Evolutionary conservation across 768 basidiomycete genomes (phyloP), one percentile per base, ranked within the genome.

Genomic region (Butyriboletus loyo): DNA sequence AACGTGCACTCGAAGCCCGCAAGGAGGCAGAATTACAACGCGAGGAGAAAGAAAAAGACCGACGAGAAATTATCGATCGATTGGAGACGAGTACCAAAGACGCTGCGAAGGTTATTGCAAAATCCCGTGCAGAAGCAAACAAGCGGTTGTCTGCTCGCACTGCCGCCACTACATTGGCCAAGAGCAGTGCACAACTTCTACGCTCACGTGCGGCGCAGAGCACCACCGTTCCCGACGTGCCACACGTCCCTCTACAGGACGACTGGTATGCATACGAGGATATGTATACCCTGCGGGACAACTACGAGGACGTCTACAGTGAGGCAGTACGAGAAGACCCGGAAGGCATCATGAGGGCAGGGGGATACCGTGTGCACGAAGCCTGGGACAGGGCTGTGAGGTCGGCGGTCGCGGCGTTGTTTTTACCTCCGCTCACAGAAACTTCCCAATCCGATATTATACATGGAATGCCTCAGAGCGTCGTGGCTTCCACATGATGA

Each of bases 321-420:
- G 88, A 89, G 51, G 85, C 86, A 14, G 86, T 92, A 19, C 74
- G 87, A 59, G 79, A 81, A 60, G 89, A 92, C 64, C 71, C 82
- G 51, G 88, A 88, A 55, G 87, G 86, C 14, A 83, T 86, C 58
- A 88, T 87, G 86, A 76, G 85, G 38, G 91, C 83, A 21, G 92
- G 91, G 9, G 92, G 92, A 9, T 95, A 92, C 65, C 76, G 73
- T 56, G 75, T 90, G 5, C 84, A 89, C 55, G 88, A 94, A 66
- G 89, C 87, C 39, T 94, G 92, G 92, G 86, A 87, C 60, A 77
- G 92, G 49, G 90, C 89, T 13, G 65, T 95, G 51, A 73, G 86
- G 52, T 82, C 68, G 57, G 86, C 89, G 6, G 85, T 93, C 22
- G 84, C 84, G 34, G 89, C 82, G 1, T 66, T 94, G 55, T 88